Base-by-base conservation (phyloP, 192 early-diverging fungal species). In the Phlyctochytrium planicorne region DNA sequence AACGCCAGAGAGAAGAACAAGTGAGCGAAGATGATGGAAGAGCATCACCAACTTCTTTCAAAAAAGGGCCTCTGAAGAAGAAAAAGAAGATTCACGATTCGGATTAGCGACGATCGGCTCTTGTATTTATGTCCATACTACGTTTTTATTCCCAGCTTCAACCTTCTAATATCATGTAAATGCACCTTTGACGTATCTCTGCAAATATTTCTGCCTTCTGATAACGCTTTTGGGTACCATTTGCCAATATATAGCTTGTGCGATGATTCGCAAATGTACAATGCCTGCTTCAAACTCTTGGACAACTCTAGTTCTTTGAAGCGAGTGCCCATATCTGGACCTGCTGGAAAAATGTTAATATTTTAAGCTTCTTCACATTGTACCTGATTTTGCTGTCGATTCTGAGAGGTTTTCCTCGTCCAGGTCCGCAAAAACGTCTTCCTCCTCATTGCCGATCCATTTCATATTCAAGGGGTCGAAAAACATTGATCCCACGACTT, bases 221-320 rank as follows among this genome's bases (percentile, higher is more conserved):
- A 53, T 33, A 78, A 35, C 14, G 75, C 76, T 47, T 70, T 75
- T 2, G 82, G 82, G 57, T 84, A 84, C 82, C 82, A 84, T n/a
- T 70, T 72, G 23, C 77, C 82, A 62, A 84, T 81, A 59, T 78
- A 76, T 30, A 84, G 70, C 68, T 84, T 84, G 66, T 84, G 82
- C 24, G 72, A 65, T n/a, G 75, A 59, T 52, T 84, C 82, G 0
- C 73, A 67, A 30, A 78, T 70, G 62, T 69, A 76, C 30, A 78
- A 33, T 12, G 59, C 66, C 65, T 81, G 70, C 24, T 70, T 69
- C 34, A 67, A 55, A 0, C 60, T 12, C 59, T 68, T 71, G 20
- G 74, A 66, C 25, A 78, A 66, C 6, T 60, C 65, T 0, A 23
- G 37, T 52, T 68, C 65, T 6, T 59, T 30, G 30, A 59, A 59